These are phyloP conservation scores for Phaeodactylum tricornutum DNA, from an alignment of 108 stramenopile genomes.

Conservation along the genomic window DNA sequence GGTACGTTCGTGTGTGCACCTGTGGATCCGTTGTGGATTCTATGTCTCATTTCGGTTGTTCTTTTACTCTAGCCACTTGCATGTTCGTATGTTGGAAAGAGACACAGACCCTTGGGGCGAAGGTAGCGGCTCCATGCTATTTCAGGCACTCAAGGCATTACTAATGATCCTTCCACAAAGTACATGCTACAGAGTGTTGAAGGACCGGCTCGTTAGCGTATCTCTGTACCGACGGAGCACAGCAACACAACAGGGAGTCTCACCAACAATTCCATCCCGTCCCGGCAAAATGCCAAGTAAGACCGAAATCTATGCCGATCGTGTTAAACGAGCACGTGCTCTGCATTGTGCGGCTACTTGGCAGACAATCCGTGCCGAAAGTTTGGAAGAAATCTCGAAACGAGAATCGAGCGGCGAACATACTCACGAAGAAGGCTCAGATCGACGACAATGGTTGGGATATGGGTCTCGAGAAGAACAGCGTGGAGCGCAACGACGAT, in stretches of 20 bases:
- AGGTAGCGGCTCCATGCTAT: slow-evolving; percentile 82
- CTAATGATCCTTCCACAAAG: slow-evolving; percentile 80
- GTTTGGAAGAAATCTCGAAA: slow-evolving; percentile 31
- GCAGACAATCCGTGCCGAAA: slow-evolving; percentile 70
- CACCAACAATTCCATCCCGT: background rate
- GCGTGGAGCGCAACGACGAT: slow-evolving; percentile 11
- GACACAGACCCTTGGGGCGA: slow-evolving; percentile 56
- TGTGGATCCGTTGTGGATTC: background rate
- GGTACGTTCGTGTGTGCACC: slow-evolving; percentile 13
- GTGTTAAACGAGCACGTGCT: slow-evolving; percentile 42
- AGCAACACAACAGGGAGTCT: background rate
- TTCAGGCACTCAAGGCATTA: slow-evolving; percentile 52
- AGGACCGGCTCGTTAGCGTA: slow-evolving; percentile 51
- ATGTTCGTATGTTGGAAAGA: slow-evolving; percentile 69
- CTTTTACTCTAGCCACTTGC: too few relatives aligned
- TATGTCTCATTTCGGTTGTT: background rate
- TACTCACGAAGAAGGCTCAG: slow-evolving; percentile 25
- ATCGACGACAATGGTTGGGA: slow-evolving; percentile 64
- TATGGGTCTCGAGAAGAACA: slow-evolving; percentile 56
- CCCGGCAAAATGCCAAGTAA: background rate
- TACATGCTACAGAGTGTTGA: slow-evolving; percentile 64
- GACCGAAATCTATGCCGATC: slow-evolving; percentile 46
- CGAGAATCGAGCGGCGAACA: slow-evolving; percentile 5
- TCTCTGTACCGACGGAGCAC: slow-evolving; percentile 60
- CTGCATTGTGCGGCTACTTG: slow-evolving; percentile 69